Evolutionary conservation across 2,329 filamentous ascomycete species (phyloP).

Genomic region (Colletotrichum salicis): DNA sequence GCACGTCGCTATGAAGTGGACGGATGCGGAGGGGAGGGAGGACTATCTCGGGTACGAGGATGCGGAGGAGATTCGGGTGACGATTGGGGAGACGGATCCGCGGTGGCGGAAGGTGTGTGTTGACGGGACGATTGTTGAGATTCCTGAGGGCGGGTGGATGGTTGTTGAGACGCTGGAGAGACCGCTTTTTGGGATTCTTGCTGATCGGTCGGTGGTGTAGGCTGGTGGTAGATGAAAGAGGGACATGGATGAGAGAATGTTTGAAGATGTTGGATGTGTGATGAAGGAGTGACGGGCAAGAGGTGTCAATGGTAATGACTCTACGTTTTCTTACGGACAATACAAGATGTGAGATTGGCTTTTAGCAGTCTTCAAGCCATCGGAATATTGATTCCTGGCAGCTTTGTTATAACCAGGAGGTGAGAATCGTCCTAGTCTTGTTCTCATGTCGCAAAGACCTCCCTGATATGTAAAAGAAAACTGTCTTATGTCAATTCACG

Average conservation of each 20-base stretch:
- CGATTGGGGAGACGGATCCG: conserved; percentile 73
- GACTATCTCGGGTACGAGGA: conserved; percentile 76
- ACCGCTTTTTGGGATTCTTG: conserved; percentile 57
- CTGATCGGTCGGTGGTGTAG: conserved; percentile 42
- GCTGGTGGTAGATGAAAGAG: neutral
- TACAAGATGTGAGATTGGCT: neutral
- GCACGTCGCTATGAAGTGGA: conserved; percentile 64
- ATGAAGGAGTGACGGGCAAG: neutral
- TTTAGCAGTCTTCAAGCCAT: neutral
- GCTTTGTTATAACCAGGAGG: too few relatives aligned
- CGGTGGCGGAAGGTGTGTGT: conserved; percentile 88
- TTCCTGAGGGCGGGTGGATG: conserved; percentile 78
- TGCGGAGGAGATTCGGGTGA: conserved; percentile 74
- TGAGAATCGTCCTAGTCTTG: too few relatives aligned
- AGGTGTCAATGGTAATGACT: neutral
- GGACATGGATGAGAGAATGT: neutral
- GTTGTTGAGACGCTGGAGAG: conserved; percentile 64
- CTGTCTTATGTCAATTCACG: too few relatives aligned
- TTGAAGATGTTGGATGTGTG: neutral
- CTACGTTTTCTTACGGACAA: neutral
- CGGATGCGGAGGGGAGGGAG: conserved; percentile 59
- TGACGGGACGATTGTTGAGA: conserved; percentile 86
- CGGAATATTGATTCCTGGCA: too few relatives aligned
- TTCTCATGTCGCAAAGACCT: too few relatives aligned
- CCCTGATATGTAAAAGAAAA: too few relatives aligned